Base-by-base conservation (phyloP, 116 monocot genomes). In the Iris pallida region DNA sequence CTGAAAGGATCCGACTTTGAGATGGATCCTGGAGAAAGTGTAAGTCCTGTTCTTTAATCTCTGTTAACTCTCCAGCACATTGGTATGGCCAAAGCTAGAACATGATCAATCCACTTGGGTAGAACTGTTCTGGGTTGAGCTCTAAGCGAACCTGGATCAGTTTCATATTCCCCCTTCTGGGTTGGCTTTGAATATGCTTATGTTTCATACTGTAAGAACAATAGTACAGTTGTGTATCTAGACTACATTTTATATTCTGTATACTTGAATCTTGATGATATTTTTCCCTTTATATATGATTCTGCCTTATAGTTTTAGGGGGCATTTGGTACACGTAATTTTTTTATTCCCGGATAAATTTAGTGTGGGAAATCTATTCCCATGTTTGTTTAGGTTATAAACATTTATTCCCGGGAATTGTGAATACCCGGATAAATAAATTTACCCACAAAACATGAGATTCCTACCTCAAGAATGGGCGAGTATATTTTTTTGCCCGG, bases 1-100 rank as follows among this genome's bases (percentile, higher is more conserved):
- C 46, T 90, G 53, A 64, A 45, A 56, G 44, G 55, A 54, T 60
- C 46, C 53, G 69, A 57, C 49, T 59, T 11, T 63, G 77, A 59
- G 30, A 16, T 18, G 45, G 13, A 54, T 63, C 18, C 70, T 64
- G 18, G 30, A 78, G 59, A 68, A 47, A 52, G 69, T 71, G 85
- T 85, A 76, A 85, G 79, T 41, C 51, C 46, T 45, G 3, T 12
- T n/a, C 8, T 55, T 16, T 45, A 4, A 18, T 55, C 42, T 53
- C 45, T 45, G 1, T 18, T 12, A 19, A 65, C 53, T 47, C 48
- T 2, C 56, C 46, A 52, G 41, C 30, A 69, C 40, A 57, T 57
- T 48, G 53, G 47, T 7, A 47, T 10, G 17, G 45, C 43, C 10
- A 10, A 62, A 13, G 45, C 4, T 14, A 15, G 14, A 45, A 43